Base-by-base conservation (phyloP, 148 eudicot genomes). In the Amaranthus cruentus region DNA sequence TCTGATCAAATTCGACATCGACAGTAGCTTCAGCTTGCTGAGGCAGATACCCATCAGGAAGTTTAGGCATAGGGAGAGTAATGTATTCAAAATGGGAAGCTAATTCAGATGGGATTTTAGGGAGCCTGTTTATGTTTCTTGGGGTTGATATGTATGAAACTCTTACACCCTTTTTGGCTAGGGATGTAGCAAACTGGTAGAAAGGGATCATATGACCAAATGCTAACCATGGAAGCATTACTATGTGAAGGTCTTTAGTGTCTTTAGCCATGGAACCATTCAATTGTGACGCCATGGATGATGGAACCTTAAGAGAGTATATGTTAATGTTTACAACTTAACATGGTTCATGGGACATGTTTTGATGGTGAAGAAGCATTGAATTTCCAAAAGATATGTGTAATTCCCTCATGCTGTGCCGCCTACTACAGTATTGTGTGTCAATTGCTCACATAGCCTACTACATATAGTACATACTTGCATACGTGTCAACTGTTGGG, bases 201-300 rank as follows among this genome's bases (percentile, higher is more conserved):
- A 86, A 79, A 6, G 85, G 89, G 10, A 83, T 71, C 85, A 83
- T 74, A 67, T 80, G 88, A 14, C 88, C 88, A 60, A 85, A 85
- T 8, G 85, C 85, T 51, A 59, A 60, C 81, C 81, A 83, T 63
- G 89, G 86, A 54, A 83, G 70, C 83, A 83, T 75, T 53, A 77
- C 73, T 48, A 83, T 62, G 2, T 83, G 89, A 56, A 78, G 72
- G 11, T 72, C 47, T 3, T 48, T 12, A 5, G 55, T 9, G 13
- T 9, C 2, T 48, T 4, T 48, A 0, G 10, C 65, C 77, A 66
- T 75, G 15, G 47, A 12, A 15, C 7, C 58, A 11, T 28, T 28
- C 38, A 28, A 28, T 28, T 28, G 38, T 28, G 38, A 28, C 2
- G 38, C 38, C 38, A 28, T 28, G 38, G 18, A 18, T 18, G 18